These are phyloP conservation scores for Wickerhamomyces silvicola DNA, from an alignment of 805 yeast genomes.

Conservation along the genomic window DNA sequence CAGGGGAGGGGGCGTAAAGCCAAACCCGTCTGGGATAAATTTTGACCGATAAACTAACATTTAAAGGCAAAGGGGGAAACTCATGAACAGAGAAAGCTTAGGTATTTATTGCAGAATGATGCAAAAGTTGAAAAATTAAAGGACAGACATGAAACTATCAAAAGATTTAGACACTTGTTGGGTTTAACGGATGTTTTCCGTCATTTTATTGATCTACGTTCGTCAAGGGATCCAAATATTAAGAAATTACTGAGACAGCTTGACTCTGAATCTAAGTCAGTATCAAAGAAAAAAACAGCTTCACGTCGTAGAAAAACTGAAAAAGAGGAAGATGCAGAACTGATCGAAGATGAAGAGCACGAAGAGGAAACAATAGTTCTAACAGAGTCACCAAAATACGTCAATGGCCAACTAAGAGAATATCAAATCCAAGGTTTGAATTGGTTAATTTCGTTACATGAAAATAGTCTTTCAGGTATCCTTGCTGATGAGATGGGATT, in stretches of 20 bases:
- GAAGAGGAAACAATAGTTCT: conserved; percentile 63
- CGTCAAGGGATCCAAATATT: conserved; percentile 70
- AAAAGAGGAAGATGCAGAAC: conserved; percentile 92
- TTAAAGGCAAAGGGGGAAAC: too few species aligned
- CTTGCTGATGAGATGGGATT: conserved; percentile 98
- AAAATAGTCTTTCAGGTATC: conserved; percentile 85
- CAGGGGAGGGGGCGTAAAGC: too few species aligned
- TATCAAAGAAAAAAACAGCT: conserved; percentile 23
- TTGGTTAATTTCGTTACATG: conserved; percentile 87
- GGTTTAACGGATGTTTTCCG: conserved; percentile 82
- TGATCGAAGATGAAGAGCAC: conserved; percentile 73
- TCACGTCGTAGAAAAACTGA: conserved; percentile 80
- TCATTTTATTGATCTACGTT: conserved; percentile 77
- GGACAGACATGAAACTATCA: conserved; percentile 62
- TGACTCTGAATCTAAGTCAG: conserved; percentile 42
- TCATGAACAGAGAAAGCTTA: conserved; percentile 34
- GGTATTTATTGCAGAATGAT: conserved; percentile 47
- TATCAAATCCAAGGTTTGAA: conserved; percentile 93
- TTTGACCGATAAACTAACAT: too few species aligned
- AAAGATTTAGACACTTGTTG: conserved; percentile 72
- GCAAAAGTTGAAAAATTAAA: conserved; percentile 50
- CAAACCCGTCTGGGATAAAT: too few species aligned
- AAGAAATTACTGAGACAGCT: conserved; percentile 52
- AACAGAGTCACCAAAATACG: conserved; percentile 77
- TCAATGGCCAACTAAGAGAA: conserved; percentile 76